Evolutionary conservation across 345 rosid species (phyloP).

Genomic region (Raphanus sativus): DNA sequence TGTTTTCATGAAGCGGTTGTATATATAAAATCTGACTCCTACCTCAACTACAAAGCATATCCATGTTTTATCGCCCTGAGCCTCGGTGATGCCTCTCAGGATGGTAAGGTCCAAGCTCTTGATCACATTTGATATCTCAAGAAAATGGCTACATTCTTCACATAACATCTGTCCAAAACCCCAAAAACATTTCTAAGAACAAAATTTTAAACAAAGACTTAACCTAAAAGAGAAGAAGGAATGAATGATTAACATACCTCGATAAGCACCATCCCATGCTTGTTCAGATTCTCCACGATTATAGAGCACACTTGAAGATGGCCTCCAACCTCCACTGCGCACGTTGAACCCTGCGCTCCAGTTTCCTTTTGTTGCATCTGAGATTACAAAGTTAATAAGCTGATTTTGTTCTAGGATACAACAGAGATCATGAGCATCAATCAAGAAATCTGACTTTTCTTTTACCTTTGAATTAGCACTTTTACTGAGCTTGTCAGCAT

Average conservation of each 20-base stretch:
- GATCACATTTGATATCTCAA: slow-evolving; percentile 91
- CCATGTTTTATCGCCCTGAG: slow-evolving; percentile 80
- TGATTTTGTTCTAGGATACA: not conserved
- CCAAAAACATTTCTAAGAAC: slow-evolving; percentile 12
- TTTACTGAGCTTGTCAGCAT: slow-evolving; percentile 84
- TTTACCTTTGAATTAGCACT: slow-evolving; percentile 67
- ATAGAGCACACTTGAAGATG: slow-evolving; percentile 88
- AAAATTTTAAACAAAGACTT: not conserved
- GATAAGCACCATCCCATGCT: slow-evolving; percentile 82
- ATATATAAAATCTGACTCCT: slow-evolving; percentile 5
- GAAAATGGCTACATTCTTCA: slow-evolving; percentile 87
- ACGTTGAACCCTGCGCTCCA: slow-evolving; percentile 45
- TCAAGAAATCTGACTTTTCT: not conserved
- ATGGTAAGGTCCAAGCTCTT: slow-evolving; percentile 81
- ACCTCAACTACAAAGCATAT: slow-evolving; percentile 93
- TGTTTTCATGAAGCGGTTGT: not conserved
- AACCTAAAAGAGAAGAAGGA: not conserved
- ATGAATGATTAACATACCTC: slow-evolving; percentile 51
- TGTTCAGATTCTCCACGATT: slow-evolving; percentile 78
- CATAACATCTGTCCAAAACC: slow-evolving; percentile 74
- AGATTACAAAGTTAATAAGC: slow-evolving; percentile 21
- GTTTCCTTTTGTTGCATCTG: slow-evolving; percentile 66
- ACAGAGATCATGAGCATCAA: not conserved
- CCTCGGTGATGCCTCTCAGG: slow-evolving; percentile 81
- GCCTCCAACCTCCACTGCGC: slow-evolving; percentile 93